A percentile compares a stretch with the other conserved stretches of the same genome.
Evolutionary conservation across 2,329 filamentous ascomycete species (phyloP).

Genomic region (Penicillium frequentans): DNA sequence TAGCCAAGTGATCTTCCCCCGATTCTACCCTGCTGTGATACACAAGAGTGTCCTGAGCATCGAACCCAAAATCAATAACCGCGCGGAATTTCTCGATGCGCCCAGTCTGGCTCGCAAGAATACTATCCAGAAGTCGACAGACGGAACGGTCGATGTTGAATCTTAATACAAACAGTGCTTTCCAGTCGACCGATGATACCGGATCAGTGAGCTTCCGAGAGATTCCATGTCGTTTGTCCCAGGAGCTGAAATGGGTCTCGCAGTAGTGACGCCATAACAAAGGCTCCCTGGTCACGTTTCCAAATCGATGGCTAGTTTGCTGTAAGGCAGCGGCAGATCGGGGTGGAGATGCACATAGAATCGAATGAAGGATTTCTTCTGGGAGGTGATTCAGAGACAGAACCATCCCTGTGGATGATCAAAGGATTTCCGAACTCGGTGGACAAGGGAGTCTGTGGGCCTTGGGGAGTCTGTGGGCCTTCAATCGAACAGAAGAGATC

Average conservation of each 20-base stretch:
- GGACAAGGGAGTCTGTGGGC: not conserved
- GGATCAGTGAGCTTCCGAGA: slow-evolving; percentile 54
- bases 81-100: slow-evolving; percentile 69
- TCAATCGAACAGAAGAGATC: not conserved
- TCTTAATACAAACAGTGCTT: slow-evolving; percentile 62
- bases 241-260: slow-evolving; percentile 66
- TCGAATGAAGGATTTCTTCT: slow-evolving; percentile 80
- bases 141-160: slow-evolving; percentile 54
- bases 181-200: slow-evolving; percentile 70
- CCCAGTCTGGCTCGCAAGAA: slow-evolving; percentile 69
- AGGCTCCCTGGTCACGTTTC: slow-evolving; percentile 66
- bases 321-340: slow-evolving; percentile 53
- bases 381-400: slow-evolving; percentile 55
- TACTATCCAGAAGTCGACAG: slow-evolving; percentile 60
- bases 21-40: slow-evolving; percentile 62
- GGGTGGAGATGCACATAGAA: slow-evolving; percentile 65
- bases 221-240: slow-evolving; percentile 68
- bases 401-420: slow-evolving; percentile 30
- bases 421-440: not conserved
- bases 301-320: slow-evolving; percentile 63
- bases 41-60: slow-evolving; percentile 82
- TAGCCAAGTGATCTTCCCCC: slow-evolving; percentile 73
- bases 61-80: slow-evolving; percentile 74
- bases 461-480: not conserved
- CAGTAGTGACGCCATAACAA: slow-evolving; percentile 82